Base-by-base conservation (phyloP, 2,329 filamentous ascomycete genomes). In the Waltergamsia citrina region DNA sequence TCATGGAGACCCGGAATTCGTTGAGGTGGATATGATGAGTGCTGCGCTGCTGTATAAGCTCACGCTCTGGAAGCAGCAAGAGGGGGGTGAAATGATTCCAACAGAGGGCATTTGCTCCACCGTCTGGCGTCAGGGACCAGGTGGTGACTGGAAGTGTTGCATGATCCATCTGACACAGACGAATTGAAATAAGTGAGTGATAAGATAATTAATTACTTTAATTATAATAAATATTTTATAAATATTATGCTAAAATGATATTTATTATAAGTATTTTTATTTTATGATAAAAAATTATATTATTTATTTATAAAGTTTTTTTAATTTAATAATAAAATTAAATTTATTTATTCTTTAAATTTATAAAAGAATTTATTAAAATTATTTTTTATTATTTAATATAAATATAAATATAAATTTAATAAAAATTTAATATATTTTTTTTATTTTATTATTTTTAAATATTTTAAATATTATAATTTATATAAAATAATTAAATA, bases 1-100 rank as follows among this genome's bases (percentile, higher is more conserved):
- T 37, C 49, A 56, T 34, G 52, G 44, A 38, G 54, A 57, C 21
- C 51, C 50, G 3, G 49, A 55, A 31, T 57, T 57, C 30, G 54
- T 57, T 35, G 53, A 57, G 49, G 50, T 57, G n/a, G 53, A 57
- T 40, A 43, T 57, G 48, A 57, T 57, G 53, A 49, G 45, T 38
- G 46, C 49, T 6, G 45, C 47, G 3, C 40, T 57, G 19, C 46
- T 43, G 6, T 57, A 57, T 39, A 42, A 45, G 16, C 51, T 57
- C 21, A 57, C 53, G 14, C 45, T 50, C 2, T 57, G 52, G 52
- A 47, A 46, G 36, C 43, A 55, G 30, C 38, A 46, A 29, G 35
- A 38, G 27, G 36, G 34, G 5, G 45, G 44, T n/a, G 39, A 56
- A 43, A 52, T 57, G 43, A 36, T 44, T 6, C 51, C 51, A 5